Conservation (phyloP, 148 eudicot species). For the Rhododendron ovatum region DNA sequence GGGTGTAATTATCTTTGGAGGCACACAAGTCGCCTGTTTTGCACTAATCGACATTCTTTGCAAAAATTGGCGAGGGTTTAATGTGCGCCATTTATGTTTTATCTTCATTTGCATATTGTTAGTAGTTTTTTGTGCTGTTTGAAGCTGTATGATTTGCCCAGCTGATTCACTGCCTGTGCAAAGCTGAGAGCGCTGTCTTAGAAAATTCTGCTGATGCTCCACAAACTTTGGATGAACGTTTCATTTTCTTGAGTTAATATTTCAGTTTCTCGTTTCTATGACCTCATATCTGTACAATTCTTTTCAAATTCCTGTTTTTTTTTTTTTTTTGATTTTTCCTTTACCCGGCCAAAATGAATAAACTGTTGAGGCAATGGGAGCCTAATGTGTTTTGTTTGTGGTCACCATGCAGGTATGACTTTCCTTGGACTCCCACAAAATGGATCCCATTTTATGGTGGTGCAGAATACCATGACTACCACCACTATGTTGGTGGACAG, state of each 20-base stretch:
- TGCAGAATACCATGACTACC: conserved; percentile 94
- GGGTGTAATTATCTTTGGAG: background rate
- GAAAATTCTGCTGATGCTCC: background rate
- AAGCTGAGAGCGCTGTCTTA: background rate
- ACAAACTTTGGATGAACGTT: background rate
- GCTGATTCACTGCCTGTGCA: background rate
- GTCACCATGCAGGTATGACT: conserved; percentile 63
- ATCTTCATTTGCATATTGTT: background rate
- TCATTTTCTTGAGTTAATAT: background rate
- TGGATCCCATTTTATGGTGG: conserved; percentile 96
- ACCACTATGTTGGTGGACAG: conserved; percentile 94
- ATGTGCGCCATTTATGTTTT: background rate
- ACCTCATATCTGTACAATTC: background rate
- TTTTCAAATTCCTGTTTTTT: background rate
- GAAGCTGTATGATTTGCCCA: background rate
- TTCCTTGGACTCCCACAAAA: conserved; percentile 87
- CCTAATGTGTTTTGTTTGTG: conserved; percentile 3
- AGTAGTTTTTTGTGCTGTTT: background rate
- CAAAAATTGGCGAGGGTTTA: background rate
- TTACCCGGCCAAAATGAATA: background rate
- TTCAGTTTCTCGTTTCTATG: background rate
- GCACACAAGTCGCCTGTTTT: background rate
- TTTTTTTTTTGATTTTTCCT: background rate
- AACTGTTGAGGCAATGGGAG: conserved; percentile 1
- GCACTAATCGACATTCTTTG: background rate